A percentile compares a stretch with the other conserved stretches of the same genome.
phyloP scores from a whole-genome alignment of 331 rosid species.

The Rosa hybrid region DNA sequence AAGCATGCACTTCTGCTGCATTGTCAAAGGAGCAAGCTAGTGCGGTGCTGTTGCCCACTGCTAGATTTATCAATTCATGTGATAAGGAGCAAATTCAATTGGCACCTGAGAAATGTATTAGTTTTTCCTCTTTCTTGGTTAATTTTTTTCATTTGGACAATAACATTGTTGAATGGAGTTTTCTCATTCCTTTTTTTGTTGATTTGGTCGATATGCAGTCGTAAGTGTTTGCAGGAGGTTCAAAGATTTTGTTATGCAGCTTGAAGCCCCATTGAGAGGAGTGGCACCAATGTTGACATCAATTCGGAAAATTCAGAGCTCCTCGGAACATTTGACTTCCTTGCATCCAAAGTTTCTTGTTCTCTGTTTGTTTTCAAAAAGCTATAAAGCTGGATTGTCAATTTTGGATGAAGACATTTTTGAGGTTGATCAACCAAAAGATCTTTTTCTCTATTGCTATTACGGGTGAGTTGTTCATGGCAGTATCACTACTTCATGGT shows the following conservation, averaged over 20 bases:
- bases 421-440: conserved; percentile 87
- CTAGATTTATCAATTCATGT: conserved; percentile 63
- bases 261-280: conserved; percentile 79
- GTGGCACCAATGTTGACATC: conserved; percentile 79
- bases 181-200: background rate
- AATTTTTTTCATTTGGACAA: too few species aligned
- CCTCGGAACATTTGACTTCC: conserved; percentile 71
- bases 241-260: conserved; percentile 68
- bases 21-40: conserved; percentile 60
- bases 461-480: conserved; percentile 62
- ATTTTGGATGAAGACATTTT: conserved; percentile 70
- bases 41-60: conserved; percentile 39
- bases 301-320: conserved; percentile 65
- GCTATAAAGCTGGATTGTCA: conserved; percentile 79
- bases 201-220: conserved; percentile 45
- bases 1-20: conserved; percentile 53
- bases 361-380: conserved; percentile 81
- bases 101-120: conserved; percentile 83
- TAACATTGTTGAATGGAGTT: background rate
- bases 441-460: conserved; percentile 89
- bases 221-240: conserved; percentile 76
- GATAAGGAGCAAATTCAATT: conserved; percentile 69
- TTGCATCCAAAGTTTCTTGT: conserved; percentile 88
- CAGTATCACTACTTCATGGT: background rate
- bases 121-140: background rate